Conservation (phyloP, 345 rosid species). For the Erucastrum elatum region DNA sequence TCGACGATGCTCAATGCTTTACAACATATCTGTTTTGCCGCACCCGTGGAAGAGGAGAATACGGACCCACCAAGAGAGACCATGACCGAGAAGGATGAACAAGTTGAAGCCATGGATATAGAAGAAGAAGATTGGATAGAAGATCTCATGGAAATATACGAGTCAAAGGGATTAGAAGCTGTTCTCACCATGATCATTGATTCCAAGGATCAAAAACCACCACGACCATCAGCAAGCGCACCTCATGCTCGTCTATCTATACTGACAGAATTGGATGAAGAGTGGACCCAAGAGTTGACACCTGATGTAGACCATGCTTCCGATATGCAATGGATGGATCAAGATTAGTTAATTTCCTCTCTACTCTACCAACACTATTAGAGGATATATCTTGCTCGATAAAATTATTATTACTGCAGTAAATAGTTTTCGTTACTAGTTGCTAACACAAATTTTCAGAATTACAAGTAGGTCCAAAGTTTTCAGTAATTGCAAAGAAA, state of each 20-base stretch:
- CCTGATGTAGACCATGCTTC: background rate
- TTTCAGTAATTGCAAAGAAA: background rate
- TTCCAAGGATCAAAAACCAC: background rate
- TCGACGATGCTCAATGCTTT: constrained; percentile 3
- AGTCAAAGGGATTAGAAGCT: background rate
- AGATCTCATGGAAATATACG: background rate
- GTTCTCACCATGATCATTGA: background rate
- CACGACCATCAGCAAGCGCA: background rate
- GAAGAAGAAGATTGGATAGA: background rate
- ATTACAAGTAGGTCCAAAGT: background rate
- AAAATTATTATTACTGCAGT: background rate
- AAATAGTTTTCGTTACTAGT: background rate
- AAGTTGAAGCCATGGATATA: background rate
- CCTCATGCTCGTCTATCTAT: background rate
- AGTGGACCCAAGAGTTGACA: background rate
- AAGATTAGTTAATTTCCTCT: background rate
- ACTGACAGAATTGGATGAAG: background rate
- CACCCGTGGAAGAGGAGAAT: background rate
- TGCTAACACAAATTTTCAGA: background rate
- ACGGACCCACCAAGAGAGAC: background rate
- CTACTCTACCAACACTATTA: background rate
- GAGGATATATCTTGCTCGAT: too few relatives aligned
- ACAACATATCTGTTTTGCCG: background rate
- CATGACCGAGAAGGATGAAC: background rate
- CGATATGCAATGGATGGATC: background rate